phyloP scores from a whole-genome alignment of 2,329 filamentous ascomycete species.

The Epichloe uncinata region DNA sequence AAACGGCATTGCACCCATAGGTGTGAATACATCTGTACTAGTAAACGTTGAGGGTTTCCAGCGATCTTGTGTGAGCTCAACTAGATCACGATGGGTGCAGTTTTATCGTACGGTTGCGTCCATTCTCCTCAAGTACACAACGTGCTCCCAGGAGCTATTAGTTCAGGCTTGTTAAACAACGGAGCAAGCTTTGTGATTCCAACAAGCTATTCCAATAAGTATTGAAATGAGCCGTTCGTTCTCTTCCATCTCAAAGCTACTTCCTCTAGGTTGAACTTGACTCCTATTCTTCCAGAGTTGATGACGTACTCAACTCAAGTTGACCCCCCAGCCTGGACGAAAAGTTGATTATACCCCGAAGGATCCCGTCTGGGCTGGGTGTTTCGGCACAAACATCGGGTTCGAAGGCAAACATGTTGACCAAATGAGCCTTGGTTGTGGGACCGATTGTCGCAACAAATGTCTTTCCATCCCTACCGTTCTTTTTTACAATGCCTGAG shows the following conservation, averaged over 20 bases:
- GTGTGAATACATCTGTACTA: too few species aligned
- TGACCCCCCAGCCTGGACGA: background rate
- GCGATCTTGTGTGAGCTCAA: too few species aligned
- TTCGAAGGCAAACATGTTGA: constrained; percentile 48
- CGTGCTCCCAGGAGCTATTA: too few species aligned
- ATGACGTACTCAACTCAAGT: background rate
- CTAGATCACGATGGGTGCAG: too few species aligned
- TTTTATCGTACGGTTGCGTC: too few species aligned
- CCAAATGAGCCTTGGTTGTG: constrained; percentile 69
- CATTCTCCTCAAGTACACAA: too few species aligned
- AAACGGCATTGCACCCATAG: too few species aligned
- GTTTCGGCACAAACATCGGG: constrained; percentile 70
- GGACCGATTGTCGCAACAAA: constrained; percentile 83
- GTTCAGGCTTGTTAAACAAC: too few species aligned
- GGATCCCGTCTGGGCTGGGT: constrained; percentile 71
- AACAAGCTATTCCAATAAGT: too few species aligned
- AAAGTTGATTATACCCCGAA: constrained; percentile 44
- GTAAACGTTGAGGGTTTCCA: too few species aligned
- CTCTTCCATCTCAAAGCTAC: background rate
- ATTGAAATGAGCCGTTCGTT: background rate
- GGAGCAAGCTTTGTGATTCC: too few species aligned
- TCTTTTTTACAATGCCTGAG: constrained; percentile 25
- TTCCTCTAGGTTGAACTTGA: background rate
- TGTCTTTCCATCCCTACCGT: constrained; percentile 28
- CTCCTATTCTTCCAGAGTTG: background rate